These are phyloP conservation scores for Boletus tomentosulus DNA, from an alignment of 768 basidiomycete genomes.

Conservation along the genomic window DNA sequence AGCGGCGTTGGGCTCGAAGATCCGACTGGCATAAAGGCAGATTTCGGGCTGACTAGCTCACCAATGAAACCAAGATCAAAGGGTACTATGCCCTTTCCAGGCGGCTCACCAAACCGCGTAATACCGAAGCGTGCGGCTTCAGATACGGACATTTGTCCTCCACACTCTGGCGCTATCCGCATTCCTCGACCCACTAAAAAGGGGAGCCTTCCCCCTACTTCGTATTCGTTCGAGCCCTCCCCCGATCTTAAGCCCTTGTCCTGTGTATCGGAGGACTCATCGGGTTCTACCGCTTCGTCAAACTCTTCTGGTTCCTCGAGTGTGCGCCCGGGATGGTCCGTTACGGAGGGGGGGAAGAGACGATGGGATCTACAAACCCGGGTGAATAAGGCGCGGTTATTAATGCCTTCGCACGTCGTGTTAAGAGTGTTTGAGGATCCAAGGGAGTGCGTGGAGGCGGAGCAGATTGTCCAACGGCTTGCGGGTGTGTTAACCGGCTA, in stretches of 20 bases:
- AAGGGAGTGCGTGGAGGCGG: slow-evolving; percentile 63
- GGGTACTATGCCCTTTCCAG: slow-evolving; percentile 5
- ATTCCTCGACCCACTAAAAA: slow-evolving; percentile 14
- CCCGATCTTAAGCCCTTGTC: slow-evolving; percentile 8
- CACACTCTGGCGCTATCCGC: slow-evolving; percentile 5
- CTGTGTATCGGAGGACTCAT: slow-evolving; percentile 25
- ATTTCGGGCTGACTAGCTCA: neutral
- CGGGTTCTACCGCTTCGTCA: slow-evolving; percentile 18
- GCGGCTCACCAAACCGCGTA: neutral
- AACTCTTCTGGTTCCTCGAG: slow-evolving; percentile 21
- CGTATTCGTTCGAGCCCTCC: slow-evolving; percentile 9
- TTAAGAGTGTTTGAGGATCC: slow-evolving; percentile 68
- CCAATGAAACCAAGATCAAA: slow-evolving; percentile 7
- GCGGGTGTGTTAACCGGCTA: neutral
- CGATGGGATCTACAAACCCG: slow-evolving; percentile 57
- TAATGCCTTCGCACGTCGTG: slow-evolving; percentile 52
- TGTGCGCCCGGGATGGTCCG: slow-evolving; percentile 6
- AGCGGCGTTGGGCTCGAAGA: slow-evolving; percentile 46
- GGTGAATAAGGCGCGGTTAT: slow-evolving; percentile 56
- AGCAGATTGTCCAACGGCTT: slow-evolving; percentile 34
- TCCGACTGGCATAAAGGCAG: slow-evolving; percentile 48
- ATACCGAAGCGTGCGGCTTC: slow-evolving; percentile 18
- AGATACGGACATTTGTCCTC: slow-evolving; percentile 14
- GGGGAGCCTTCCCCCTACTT: slow-evolving; percentile 11
- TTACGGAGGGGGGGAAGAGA: slow-evolving; percentile 53